Evolutionary conservation across 1,139 yeast species (phyloP), one percentile per base, ranked within the genome.

Genomic region (Sugiyamaella neomexicana): DNA sequence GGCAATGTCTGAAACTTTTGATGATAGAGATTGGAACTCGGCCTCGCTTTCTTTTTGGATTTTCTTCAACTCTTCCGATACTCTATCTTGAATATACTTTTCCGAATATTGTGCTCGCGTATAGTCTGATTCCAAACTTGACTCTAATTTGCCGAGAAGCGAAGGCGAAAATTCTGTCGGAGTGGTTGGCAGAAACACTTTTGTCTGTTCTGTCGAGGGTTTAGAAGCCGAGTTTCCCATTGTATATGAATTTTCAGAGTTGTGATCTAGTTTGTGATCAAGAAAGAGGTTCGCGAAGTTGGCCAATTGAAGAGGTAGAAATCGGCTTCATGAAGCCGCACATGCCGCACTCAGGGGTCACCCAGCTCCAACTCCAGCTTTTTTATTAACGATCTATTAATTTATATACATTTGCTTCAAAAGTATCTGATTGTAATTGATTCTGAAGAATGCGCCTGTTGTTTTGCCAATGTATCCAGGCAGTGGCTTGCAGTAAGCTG

Each of bases 51-150:
- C 81, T 46, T 75, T 73, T 63, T 87, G 88, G 58, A 88, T 74
- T 60, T 79, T 77, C 54, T 80, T 75, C 58, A 91, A 77, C 65
- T 84, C 87, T 59, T 79, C 79, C 46, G 84, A 76, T 27, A 91
- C 93, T 66, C 86, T 78, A 54, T 86, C 86, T 69, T 90, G 91
- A 57, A 91, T 81, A 65, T 82, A 83, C 68, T 82, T 83, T 58
- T 88, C 93, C 15, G 89, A 80, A 67, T 84, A 80, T 68, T 89
- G 96, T 50, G 86, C 79, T 66, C 97, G 83, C 16, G 95, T 81
- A 69, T 82, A 87, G 68, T 90, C 91, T 7, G 95, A 82, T 77
- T 58, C 96, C 46, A 81, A 77, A 7, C 87, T 79, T 50, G 80
- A 76, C 63, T 88, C 95, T 61, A 90, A 79, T 66, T 86, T 87